Base-by-base conservation (phyloP, 169 alveolate species). In the Cryptosporidium parvum region DNA sequence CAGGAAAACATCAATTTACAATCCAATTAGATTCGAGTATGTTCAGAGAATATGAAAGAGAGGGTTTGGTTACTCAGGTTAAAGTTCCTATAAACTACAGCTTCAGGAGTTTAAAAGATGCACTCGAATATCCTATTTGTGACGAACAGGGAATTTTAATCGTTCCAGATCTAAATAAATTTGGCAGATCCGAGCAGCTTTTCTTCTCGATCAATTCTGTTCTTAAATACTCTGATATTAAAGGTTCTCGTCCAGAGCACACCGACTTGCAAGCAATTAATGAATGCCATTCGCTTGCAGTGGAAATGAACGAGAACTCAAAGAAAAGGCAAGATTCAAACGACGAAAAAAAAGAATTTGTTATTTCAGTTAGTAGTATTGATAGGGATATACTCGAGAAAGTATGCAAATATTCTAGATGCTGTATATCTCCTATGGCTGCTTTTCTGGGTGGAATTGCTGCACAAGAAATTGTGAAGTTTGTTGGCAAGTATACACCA, bases 401-500 rank as follows among this genome's bases (percentile, higher is more conserved):
- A 9, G 94, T 96, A n/a, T 93, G 97, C 42, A 84, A 73, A 37
- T 95, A 89, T 89, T 93, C 97, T 5, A 84, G 87, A 56, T 84
- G 97, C 21, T 94, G 94, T 87, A 91, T 98, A 44, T 93, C 99
- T 16, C 99, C 99, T 2, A 94, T 97, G 87, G 96, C 99, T 3
- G 97, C 99, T 39, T 98, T 97, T 91, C 94, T 97, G 85, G 99
- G 99, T 59, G 99, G 99, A 18, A 93, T 98, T 51, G 96, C 98
- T 12, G 99, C 99, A 14, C 99, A 98, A 86, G 98, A 97, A 93
- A 97, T 98, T 9, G 98, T 98, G 35, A 98, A 98, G 94, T 97
- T 92, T 93, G 98, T 99, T 23, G 99, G 99, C 8, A 98, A 98
- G 84, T 98, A 95, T 94, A 95, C 98, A 42, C 99, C 99, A 9